Conservation (phyloP, 306 rosid species). For the Coriaria nepalensis region DNA sequence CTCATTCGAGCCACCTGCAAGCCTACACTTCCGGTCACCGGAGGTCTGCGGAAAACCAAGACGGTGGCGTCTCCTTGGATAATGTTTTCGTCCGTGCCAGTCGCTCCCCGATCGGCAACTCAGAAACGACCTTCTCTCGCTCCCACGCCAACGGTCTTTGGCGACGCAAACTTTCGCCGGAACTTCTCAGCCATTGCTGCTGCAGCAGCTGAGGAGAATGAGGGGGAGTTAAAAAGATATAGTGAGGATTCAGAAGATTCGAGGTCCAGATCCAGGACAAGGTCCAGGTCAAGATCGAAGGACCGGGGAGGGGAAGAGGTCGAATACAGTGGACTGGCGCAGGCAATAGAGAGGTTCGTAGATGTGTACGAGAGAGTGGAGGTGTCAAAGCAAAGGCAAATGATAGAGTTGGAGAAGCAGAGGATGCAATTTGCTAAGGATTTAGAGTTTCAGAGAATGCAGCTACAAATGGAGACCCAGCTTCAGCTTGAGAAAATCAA, state of each 20-base stretch:
- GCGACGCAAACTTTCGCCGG: conserved; percentile 17
- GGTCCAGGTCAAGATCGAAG: conserved; percentile 11
- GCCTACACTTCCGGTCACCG: conserved; percentile 21
- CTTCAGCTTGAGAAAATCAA: conserved; percentile 38
- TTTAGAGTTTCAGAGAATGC: conserved; percentile 53
- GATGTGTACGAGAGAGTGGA: conserved; percentile 59
- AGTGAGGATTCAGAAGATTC: conserved; percentile 18
- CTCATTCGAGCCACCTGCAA: conserved; percentile 36
- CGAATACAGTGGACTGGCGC: conserved; percentile 35
- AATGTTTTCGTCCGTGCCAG: conserved; percentile 26
- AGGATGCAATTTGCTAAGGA: conserved; percentile 63
- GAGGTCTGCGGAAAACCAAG: conserved; percentile 1
- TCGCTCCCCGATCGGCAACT: conserved; percentile 45
- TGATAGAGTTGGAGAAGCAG: conserved; percentile 59
- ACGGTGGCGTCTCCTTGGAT: conserved; percentile 22
- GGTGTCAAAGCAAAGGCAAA: conserved; percentile 36
- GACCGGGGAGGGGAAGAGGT: conserved; percentile 9
- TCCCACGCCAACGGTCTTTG: not conserved
- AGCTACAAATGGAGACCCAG: conserved; percentile 49
- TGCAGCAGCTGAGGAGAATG: conserved; percentile 26
- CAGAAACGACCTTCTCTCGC: conserved; percentile 29
- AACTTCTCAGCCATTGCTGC: conserved; percentile 36
- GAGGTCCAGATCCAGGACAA: conserved; percentile 16
- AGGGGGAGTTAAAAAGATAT: conserved; percentile 9
- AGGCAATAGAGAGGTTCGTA: conserved; percentile 38